Evolutionary conservation across 495 filamentous ascomycete genomes (phyloP).

Genomic region (Hyaloscypha bicolor): DNA sequence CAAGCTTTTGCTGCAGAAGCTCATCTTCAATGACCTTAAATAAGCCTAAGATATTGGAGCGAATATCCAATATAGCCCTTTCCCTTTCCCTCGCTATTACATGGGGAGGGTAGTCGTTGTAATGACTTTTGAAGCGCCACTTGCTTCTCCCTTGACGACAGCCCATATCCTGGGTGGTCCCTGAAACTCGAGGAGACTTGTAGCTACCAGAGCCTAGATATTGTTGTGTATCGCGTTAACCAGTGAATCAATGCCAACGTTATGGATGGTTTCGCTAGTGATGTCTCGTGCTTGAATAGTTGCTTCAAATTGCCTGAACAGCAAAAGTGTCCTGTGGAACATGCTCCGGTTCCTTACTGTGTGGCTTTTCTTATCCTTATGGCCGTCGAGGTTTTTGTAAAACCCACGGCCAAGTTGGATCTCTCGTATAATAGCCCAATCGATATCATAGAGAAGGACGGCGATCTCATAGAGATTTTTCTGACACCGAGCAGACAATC

Average conservation of each 20-base stretch:
- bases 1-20: neutral
- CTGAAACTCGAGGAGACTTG: neutral
- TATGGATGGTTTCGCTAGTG: neutral
- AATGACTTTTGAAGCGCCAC: no score
- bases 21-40: neutral
- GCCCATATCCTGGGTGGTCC: neutral
- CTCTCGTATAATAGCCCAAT: neutral
- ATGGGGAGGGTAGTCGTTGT: no score
- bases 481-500: neutral
- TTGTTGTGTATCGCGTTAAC: neutral
- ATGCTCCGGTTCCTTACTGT: neutral
- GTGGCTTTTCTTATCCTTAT: neutral
- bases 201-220: neutral
- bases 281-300: neutral
- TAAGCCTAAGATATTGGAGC: neutral
- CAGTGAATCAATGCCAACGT: neutral
- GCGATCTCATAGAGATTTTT: neutral
- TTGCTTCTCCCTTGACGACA: no score
- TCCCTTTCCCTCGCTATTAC: neutral
- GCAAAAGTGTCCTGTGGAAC: neutral
- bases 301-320: neutral
- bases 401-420: neutral
- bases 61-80: neutral
- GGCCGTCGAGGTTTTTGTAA: neutral
- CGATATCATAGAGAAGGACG: neutral